Percentiles rank a stretch among this genome's conserved stretches.
phyloP scores from a whole-genome alignment of 2,329 filamentous ascomycete species.

The Aspergillus aculeatus region DNA sequence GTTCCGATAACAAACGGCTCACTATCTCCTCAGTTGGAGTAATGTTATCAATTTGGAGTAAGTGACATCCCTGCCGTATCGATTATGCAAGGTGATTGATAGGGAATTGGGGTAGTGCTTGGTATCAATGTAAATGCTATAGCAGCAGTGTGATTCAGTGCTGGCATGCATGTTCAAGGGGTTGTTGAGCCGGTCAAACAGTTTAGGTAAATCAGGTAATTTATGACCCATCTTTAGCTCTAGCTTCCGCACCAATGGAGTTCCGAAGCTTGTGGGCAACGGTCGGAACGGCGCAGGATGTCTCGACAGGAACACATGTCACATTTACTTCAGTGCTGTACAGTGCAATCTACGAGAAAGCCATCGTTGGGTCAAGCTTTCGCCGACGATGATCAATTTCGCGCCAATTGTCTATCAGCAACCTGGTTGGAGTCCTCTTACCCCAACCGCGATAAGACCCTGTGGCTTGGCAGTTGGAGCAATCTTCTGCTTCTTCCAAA shows the following conservation, averaged over 20 bases:
- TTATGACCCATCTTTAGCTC: no score
- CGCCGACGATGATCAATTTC: neutral
- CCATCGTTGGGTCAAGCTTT: neutral
- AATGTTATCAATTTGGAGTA: neutral
- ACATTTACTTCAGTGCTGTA: no score
- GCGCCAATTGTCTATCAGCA: neutral
- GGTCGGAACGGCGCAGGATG: no score
- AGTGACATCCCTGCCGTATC: neutral
- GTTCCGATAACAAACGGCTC: neutral
- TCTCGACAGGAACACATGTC: no score
- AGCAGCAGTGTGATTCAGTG: no score
- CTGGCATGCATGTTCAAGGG: neutral
- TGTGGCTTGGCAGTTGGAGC: neutral
- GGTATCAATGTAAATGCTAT: neutral
- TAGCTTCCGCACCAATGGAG: no score
- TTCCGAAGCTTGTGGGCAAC: neutral
- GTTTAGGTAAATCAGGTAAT: no score
- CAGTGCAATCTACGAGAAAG: no score
- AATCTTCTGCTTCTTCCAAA: neutral
- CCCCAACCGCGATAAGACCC: neutral
- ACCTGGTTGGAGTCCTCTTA: neutral
- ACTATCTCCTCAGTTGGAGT: neutral
- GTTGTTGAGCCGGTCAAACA: neutral
- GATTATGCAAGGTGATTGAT: neutral
- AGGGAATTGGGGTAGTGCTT: neutral